phyloP scores from a whole-genome alignment of 257 asterid species.

The Sherardia arvensis region DNA sequence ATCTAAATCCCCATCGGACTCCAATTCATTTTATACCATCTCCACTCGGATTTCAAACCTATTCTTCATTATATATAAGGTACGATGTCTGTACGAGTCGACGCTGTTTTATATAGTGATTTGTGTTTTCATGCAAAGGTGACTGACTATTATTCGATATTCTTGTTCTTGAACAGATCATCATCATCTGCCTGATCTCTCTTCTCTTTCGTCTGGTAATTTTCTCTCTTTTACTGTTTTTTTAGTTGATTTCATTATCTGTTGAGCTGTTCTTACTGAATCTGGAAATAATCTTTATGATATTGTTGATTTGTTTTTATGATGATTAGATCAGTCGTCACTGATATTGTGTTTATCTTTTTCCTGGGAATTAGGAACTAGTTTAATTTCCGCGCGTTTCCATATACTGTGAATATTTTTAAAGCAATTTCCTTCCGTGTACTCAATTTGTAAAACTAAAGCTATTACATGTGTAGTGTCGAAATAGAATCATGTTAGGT shows the following conservation, averaged over 20 bases:
- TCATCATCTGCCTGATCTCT: background rate
- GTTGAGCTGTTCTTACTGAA: background rate
- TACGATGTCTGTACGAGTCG: no score
- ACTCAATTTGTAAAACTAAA: no score
- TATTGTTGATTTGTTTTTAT: background rate
- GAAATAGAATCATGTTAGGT: no score
- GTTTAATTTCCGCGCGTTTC: background rate
- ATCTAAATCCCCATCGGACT: background rate
- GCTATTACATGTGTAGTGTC: no score
- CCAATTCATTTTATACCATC: background rate
- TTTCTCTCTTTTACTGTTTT: background rate
- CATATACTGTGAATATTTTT: background rate
- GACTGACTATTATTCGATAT: background rate
- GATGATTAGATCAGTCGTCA: background rate
- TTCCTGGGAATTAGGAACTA: background rate
- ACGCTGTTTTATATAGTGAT: background rate
- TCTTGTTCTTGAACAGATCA: background rate
- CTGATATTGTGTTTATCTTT: background rate
- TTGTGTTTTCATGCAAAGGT: constrained; percentile 10
- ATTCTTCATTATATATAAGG: background rate
- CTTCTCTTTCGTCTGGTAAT: background rate
- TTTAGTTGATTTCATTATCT: background rate
- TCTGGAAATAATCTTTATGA: no score
- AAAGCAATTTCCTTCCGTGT: no score
- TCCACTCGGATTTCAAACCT: background rate